Conservation (phyloP, 352 stramenopile species). For the Phytophthora palmivora region DNA sequence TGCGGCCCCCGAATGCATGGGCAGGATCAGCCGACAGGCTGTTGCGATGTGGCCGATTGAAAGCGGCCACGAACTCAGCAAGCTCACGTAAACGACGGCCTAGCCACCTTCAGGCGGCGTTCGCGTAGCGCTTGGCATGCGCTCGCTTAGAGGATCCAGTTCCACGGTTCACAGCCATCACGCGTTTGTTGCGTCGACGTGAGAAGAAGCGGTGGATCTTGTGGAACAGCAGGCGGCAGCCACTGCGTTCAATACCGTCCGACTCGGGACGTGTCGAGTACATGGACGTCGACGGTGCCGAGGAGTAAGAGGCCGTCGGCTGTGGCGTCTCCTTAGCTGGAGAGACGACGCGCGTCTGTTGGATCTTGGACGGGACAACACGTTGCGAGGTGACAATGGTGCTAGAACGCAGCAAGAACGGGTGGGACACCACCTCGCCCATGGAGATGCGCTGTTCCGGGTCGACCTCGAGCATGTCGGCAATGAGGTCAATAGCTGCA, state of each 20-base stretch:
- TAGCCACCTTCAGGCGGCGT: constrained; percentile 48
- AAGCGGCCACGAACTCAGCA: constrained; percentile 23
- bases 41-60: constrained; percentile 33
- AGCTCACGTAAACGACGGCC: constrained; percentile 34
- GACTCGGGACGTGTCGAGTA: constrained; percentile 35
- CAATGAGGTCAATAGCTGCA: constrained; percentile 66
- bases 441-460: constrained; percentile 63
- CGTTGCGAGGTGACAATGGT: constrained; percentile 19
- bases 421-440: constrained; percentile 62
- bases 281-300: constrained; percentile 28
- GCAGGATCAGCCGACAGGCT: constrained; percentile 37
- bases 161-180: constrained; percentile 46
- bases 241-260: constrained; percentile 33
- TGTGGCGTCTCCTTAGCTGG: constrained; percentile 30
- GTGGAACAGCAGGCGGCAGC: constrained; percentile 42
- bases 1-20: constrained; percentile 26
- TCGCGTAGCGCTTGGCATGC: constrained; percentile 28
- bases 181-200: constrained; percentile 49
- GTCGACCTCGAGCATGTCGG: constrained; percentile 71
- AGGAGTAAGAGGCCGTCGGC: constrained; percentile 30
- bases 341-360: constrained; percentile 11
- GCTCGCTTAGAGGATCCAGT: constrained; percentile 28
- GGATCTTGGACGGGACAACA: constrained; percentile 10
- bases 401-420: constrained; percentile 54
- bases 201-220: constrained; percentile 59